Conservation (phyloP, 768 basidiomycete genomes). For the Psilocybe subaeruginosa region DNA sequence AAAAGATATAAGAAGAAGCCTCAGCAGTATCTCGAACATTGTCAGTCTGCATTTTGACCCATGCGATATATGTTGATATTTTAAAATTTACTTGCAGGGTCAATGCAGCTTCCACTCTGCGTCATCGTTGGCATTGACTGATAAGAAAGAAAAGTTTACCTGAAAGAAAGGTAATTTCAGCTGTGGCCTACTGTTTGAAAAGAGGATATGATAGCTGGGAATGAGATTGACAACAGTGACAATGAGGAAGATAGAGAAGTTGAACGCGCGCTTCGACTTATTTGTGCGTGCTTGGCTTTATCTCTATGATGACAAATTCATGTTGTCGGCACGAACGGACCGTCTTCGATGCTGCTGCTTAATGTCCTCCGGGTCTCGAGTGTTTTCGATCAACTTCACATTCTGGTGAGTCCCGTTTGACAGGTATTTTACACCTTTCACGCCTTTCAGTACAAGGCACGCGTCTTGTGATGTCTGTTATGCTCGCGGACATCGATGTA, state of each 20-base stretch:
- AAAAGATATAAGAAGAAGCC: conserved; percentile 29
- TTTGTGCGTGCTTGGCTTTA: not conserved
- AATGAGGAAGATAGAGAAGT: not conserved
- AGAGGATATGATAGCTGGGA: too few relatives aligned
- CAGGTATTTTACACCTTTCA: too few relatives aligned
- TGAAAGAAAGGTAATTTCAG: not conserved
- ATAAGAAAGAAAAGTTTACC: conserved; percentile 5
- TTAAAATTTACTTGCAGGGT: conserved; percentile 41
- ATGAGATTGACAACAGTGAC: not conserved
- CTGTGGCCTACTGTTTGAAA: too few relatives aligned
- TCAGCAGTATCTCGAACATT: conserved; percentile 97
- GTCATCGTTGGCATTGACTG: conserved; percentile 59
- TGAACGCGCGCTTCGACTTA: not conserved
- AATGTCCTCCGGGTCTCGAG: too few relatives aligned
- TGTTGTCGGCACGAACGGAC: not conserved
- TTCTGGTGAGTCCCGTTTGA: too few relatives aligned
- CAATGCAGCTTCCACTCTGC: conserved; percentile 92
- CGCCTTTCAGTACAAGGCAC: too few relatives aligned
- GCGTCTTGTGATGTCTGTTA: not conserved
- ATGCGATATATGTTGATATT: conserved; percentile 26
- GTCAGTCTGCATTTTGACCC: conserved; percentile 77
- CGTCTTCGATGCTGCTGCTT: not conserved
- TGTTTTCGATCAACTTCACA: too few relatives aligned
- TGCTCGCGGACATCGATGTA: conserved; percentile 21
- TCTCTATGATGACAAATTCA: not conserved